Evolutionary conservation across 1,139 yeast species (phyloP).

Genomic region (Yamadazyma mexicana): DNA sequence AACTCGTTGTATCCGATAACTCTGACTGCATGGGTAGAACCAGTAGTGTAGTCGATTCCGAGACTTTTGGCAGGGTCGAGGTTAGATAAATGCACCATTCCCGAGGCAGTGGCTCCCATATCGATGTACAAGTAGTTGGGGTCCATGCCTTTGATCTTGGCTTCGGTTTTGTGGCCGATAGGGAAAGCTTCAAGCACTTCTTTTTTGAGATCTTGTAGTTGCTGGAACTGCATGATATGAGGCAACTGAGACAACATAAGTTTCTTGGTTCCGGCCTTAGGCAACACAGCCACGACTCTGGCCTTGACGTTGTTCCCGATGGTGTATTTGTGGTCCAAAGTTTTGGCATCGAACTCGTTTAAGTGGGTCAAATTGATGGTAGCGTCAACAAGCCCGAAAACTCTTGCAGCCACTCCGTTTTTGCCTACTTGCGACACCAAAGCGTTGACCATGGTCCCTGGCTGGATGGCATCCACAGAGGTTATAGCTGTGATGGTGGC

Average conservation of each 20-base stretch:
- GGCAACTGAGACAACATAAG: constrained; percentile 66
- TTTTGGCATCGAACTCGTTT: constrained; percentile 46
- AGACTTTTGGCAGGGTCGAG: constrained; percentile 53
- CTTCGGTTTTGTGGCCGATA: constrained; percentile 70
- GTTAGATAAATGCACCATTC: constrained; percentile 75
- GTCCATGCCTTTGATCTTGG: constrained; percentile 60
- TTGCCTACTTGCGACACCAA: constrained; percentile 58
- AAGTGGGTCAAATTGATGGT: constrained; percentile 70
- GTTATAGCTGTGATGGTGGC: constrained; percentile 59
- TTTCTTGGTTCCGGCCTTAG: constrained; percentile 57
- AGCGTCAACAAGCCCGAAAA: constrained; percentile 74
- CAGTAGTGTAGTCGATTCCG: constrained; percentile 54
- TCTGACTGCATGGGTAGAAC: constrained; percentile 74
- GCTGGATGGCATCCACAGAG: constrained; percentile 75
- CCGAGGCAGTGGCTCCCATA: constrained; percentile 58
- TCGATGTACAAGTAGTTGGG: constrained; percentile 55
- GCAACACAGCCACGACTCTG: constrained; percentile 64
- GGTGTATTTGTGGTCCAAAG: constrained; percentile 60
- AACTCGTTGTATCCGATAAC: constrained; percentile 66
- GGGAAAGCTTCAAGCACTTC: constrained; percentile 69
- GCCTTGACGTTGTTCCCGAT: constrained; percentile 69
- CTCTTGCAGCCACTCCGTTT: constrained; percentile 66
- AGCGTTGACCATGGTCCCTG: constrained; percentile 82
- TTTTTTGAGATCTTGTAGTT: constrained; percentile 12
- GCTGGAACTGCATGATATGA: constrained; percentile 40